A percentile compares a stretch with the other conserved stretches of the same genome.
These are phyloP conservation scores for Camelina laxa DNA, from an alignment of 345 rosid species.

Conservation along the genomic window DNA sequence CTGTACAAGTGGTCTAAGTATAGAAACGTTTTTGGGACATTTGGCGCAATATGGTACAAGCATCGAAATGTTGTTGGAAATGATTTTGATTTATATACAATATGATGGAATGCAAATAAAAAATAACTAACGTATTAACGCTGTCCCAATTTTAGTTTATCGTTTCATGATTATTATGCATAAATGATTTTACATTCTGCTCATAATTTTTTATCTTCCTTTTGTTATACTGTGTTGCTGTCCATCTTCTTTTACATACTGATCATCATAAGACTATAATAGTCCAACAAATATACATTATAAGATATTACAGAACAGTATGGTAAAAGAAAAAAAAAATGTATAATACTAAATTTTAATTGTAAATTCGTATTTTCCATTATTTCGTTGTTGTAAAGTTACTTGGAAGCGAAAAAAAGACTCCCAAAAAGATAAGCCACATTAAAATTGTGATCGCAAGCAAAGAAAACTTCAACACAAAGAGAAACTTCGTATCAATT, in stretches of 20 bases:
- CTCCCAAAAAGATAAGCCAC: background rate
- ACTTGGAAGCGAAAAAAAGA: background rate
- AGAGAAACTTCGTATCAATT: constrained; percentile 5
- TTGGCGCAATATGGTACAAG: background rate
- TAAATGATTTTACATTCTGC: too few species aligned
- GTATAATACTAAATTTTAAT: too few species aligned
- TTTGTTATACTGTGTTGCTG: background rate
- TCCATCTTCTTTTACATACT: background rate
- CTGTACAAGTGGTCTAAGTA: background rate
- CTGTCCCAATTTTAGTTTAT: too few species aligned
- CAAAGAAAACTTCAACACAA: constrained; percentile 6
- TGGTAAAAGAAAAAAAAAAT: too few species aligned
- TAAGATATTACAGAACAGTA: too few species aligned
- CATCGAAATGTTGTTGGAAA: background rate
- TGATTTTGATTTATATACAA: too few species aligned
- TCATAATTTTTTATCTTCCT: too few species aligned
- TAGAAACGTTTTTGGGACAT: constrained; percentile 5
- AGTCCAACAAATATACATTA: background rate
- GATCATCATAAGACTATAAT: background rate
- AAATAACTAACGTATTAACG: too few species aligned
- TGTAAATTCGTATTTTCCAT: background rate
- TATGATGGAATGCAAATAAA: too few species aligned
- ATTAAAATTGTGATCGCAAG: constrained; percentile 12
- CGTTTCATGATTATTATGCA: too few species aligned
- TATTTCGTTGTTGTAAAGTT: background rate